phyloP scores from a whole-genome alignment of 1,139 yeast genomes.

The Blastobotrys capitulatus region DNA sequence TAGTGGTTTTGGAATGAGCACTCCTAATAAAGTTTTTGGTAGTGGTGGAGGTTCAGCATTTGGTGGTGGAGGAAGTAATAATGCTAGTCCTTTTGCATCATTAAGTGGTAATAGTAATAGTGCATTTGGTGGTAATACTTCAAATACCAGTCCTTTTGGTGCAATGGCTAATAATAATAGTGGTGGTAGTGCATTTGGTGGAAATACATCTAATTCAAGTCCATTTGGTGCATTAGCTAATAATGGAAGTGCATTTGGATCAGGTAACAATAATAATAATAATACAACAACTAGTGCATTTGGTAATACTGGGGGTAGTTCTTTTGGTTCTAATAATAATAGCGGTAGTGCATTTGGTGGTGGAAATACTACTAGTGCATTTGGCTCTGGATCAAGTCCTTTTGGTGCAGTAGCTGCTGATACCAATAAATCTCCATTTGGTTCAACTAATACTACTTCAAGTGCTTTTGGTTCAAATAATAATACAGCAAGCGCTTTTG shows the following conservation, averaged over 20 bases:
- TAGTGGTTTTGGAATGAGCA: background rate
- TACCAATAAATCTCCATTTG: constrained; percentile 9
- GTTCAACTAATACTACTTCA: background rate
- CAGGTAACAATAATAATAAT: constrained; percentile 3
- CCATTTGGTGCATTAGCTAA: constrained; percentile 13
- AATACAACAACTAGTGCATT: too few relatives aligned
- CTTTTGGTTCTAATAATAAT: constrained; percentile 10
- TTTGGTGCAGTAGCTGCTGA: constrained; percentile 13
- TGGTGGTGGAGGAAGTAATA: too few relatives aligned
- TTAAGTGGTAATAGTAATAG: constrained; percentile 1
- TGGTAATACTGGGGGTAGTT: too few relatives aligned
- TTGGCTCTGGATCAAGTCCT: constrained; percentile 11
- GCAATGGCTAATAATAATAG: background rate
- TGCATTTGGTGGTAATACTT: constrained; percentile 13
- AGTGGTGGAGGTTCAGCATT: too few relatives aligned
- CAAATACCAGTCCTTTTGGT: constrained; percentile 10
- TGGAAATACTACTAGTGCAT: constrained; percentile 5
- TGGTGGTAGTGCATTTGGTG: constrained; percentile 13
- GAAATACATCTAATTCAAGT: background rate
- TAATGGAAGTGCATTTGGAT: too few relatives aligned
- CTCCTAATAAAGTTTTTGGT: background rate
- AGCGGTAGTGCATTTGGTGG: background rate
- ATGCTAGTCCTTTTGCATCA: constrained; percentile 11
- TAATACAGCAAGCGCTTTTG: background rate
- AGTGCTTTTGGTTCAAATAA: constrained; percentile 13